Evolutionary conservation across 352 stramenopile genomes (phyloP), one percentile per base, ranked within the genome.

Genomic region (Phytophthora vignae): DNA sequence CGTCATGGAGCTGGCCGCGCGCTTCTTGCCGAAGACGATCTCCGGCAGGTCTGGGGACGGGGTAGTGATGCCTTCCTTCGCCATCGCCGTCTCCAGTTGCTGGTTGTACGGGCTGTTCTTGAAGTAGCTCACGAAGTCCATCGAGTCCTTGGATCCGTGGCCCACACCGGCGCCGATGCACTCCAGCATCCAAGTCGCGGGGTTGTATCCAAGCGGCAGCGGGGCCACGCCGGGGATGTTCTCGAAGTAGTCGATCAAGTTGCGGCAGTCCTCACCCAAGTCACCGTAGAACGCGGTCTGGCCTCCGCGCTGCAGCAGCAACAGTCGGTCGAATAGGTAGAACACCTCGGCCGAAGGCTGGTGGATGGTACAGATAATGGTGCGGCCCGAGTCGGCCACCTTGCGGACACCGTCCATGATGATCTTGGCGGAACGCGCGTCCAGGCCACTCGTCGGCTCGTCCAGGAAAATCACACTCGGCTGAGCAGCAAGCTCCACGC

Each of bases 281-380:
- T 83, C 57, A 2, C 81, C 81, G 48, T 54, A 54, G 19, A 54
- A 54, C 5, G 46, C 46, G 0, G 46, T 54, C 10, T 54, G 46
- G 7, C 79, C 79, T 25, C 80, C 80, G 29, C 65, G 62, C 49
- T 87, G 67, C 22, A 97, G 68, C 3, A 97, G 67, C 53, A 96
- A 79, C 4, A 95, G 44, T 48, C 83, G 80, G 74, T 97, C 88
- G 76, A 96, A 95, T 31, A 87, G 81, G 29, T 84, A 82, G 31
- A 96, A 96, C 5, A 96, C 82, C 53, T 95, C 82, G 9, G 81
- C 83, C 17, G 79, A 83, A 6, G 90, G 91, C 72, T 98, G 92
- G 69, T 97, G 92, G 64, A 97, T 97, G 12, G 89, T 96, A 25
- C 92, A 95, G 0, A 96, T 72, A n/a, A 97, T 58, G 5, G 61